Evolutionary conservation across 2,329 filamentous ascomycete genomes (phyloP).

Genomic region (Cladophialophora yegresii): DNA sequence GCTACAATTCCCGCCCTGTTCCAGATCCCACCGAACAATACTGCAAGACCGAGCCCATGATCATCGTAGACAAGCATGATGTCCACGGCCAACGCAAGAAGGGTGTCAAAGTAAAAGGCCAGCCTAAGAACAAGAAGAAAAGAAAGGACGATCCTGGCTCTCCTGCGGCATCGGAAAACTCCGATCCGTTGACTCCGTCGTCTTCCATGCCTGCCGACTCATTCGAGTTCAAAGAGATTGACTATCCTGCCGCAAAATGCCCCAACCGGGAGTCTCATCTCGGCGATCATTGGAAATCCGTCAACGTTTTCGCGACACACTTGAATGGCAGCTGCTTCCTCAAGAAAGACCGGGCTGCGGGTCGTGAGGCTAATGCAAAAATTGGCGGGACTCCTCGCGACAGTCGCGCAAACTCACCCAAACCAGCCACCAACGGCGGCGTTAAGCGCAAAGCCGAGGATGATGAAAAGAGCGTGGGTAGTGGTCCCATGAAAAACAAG

Average conservation of each 20-base stretch:
- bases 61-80: conserved; percentile 60
- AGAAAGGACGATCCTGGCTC: conserved; percentile 43
- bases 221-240: conserved; percentile 38
- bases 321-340: conserved; percentile 37
- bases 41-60: conserved; percentile 62
- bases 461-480: conserved; percentile 21
- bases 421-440: conserved; percentile 32
- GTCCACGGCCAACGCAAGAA: conserved; percentile 55
- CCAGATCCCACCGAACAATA: conserved; percentile 55
- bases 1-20: conserved; percentile 51
- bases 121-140: conserved; percentile 49
- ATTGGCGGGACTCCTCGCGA: conserved; percentile 36
- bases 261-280: conserved; percentile 37
- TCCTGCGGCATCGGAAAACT: conserved; percentile 40
- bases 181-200: conserved; percentile 35
- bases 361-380: conserved; percentile 36
- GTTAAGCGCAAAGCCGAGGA: conserved; percentile 36
- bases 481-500: conserved; percentile 22
- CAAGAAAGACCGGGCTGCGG: conserved; percentile 34
- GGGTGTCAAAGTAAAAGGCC: conserved; percentile 37
- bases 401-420: conserved; percentile 37
- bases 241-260: conserved; percentile 37
- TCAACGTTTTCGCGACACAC: conserved; percentile 38
- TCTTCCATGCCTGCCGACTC: conserved; percentile 34
- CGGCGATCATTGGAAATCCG: conserved; percentile 38